A percentile compares a stretch with the other conserved stretches of the same genome.
These are phyloP conservation scores for Allium sativum DNA, from an alignment of 106 monocot species.

Conservation along the genomic window DNA sequence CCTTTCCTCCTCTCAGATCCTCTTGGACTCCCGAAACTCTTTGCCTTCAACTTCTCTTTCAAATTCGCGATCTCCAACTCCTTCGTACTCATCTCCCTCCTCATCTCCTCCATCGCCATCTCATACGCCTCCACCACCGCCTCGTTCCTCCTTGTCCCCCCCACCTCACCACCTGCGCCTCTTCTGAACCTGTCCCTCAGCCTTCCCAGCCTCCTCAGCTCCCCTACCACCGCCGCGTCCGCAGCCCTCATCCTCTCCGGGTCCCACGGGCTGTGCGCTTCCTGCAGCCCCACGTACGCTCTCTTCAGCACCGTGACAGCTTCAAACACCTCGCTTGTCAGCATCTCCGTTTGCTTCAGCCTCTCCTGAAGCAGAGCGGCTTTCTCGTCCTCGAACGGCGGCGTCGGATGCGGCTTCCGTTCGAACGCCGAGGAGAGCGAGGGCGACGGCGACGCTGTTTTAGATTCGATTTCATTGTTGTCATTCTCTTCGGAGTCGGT, in stretches of 20 bases:
- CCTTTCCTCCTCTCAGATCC: slow-evolving; percentile 14
- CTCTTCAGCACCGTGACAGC: slow-evolving; percentile 53
- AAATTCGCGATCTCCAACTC: slow-evolving; percentile 57
- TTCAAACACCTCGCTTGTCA: slow-evolving; percentile 68
- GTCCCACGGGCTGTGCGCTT: slow-evolving; percentile 85
- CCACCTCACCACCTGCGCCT: background rate
- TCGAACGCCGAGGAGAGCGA: background rate
- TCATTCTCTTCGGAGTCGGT: slow-evolving; percentile 4
- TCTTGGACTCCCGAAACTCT: slow-evolving; percentile 1
- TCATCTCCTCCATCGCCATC: slow-evolving; percentile 73
- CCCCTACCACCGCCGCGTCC: slow-evolving; percentile 65
- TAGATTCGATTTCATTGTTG: background rate
- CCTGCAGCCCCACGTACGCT: slow-evolving; percentile 70
- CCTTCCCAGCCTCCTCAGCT: slow-evolving; percentile 53
- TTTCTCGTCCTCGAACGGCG: slow-evolving; percentile 1
- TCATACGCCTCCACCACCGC: slow-evolving; percentile 74
- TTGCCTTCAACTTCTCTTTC: slow-evolving; percentile 37
- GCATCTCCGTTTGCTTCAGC: slow-evolving; percentile 28
- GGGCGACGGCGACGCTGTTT: slow-evolving; percentile 3
- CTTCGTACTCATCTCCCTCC: slow-evolving; percentile 48
- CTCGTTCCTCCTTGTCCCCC: slow-evolving; percentile 11
- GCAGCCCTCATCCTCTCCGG: slow-evolving; percentile 60
- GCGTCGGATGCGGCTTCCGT: slow-evolving; percentile 7
- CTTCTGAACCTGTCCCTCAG: slow-evolving; percentile 63
- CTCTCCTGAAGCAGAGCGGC: slow-evolving; percentile 7